Base-by-base conservation (phyloP, 768 basidiomycete genomes). In the Dioszegia hungarica region DNA sequence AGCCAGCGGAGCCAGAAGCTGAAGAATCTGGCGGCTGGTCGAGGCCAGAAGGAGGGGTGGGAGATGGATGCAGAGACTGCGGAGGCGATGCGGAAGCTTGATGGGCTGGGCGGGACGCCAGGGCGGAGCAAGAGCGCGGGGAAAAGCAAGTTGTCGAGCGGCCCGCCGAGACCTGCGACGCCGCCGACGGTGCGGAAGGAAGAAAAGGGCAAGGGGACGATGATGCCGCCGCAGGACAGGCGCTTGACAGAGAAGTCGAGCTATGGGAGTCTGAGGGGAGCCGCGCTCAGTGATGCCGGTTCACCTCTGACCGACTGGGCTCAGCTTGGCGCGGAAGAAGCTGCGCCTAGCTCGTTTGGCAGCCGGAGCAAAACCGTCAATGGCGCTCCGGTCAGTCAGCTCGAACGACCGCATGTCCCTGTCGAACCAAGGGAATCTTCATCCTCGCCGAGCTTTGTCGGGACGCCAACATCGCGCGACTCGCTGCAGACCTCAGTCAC, bases 81-180 rank as follows among this genome's bases (percentile, higher is more conserved):
- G 6, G 92, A 94, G 67, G 90, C 90, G 9, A 80, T 99, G 33
- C 84, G 92, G 53, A 95, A 94, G 77, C 78, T 99, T 24, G 94
- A 99, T 67, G 94, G 94, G 0, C 74, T 95, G 11, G 86, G 86
- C 1, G 88, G 87, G 71, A 85, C 82, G 0, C 62, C 66, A 20
- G 60, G 54, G n/a, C 65, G 57, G 51, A 43, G 15, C 15, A 63
- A 58, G 48, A 54, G 24, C 8, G 46, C 36, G 4, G 39, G 50
- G 17, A 64, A 63, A 24, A 39, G 34, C 14, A 51, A 51, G 43
- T 44, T 44, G n/a, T 61, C 62, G 6, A 47, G 46, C 1, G 56
- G 54, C 4, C 38, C 52, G 1, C 38, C 49, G 3, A 83, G 88
- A 33, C 86, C 89, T 46, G 83, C 82, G 3, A 63, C 66, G 3